phyloP scores from a whole-genome alignment of 371 early-diverging fungal genomes.

The Syncephalastrum sp. region DNA sequence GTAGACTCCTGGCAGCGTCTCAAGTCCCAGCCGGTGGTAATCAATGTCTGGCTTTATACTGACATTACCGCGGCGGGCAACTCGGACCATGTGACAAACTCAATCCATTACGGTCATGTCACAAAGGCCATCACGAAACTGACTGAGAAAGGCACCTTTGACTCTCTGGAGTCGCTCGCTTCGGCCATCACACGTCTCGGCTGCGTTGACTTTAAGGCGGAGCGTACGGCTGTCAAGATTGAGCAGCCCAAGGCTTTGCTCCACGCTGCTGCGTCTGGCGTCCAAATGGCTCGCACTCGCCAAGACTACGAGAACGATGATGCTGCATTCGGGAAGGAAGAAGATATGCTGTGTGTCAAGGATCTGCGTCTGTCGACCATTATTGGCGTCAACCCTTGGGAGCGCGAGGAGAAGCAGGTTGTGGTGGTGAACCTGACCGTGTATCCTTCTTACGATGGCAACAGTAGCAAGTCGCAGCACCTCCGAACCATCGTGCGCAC shows the following conservation, averaged over 20 bases:
- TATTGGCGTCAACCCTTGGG: slow-evolving; percentile 95
- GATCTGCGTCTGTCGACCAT: slow-evolving; percentile 80
- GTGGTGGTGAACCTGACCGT: slow-evolving; percentile 80
- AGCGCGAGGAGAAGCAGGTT: slow-evolving; percentile 91
- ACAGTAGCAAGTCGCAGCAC: slow-evolving; percentile 66
- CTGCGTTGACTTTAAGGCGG: slow-evolving; percentile 57
- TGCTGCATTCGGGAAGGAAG: slow-evolving; percentile 7
- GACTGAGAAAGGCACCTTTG: slow-evolving; percentile 69
- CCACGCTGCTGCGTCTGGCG: slow-evolving; percentile 87
- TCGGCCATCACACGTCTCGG: slow-evolving; percentile 64
- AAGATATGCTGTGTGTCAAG: slow-evolving; percentile 74
- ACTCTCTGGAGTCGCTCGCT: slow-evolving; percentile 74
- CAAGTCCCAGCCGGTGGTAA: slow-evolving; percentile 83
- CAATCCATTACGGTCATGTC: slow-evolving; percentile 84
- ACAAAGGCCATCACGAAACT: slow-evolving; percentile 76
- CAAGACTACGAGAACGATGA: slow-evolving; percentile 33
- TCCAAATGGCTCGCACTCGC: slow-evolving; percentile 77
- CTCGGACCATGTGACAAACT: slow-evolving; percentile 71
- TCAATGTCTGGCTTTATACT: slow-evolving; percentile 73
- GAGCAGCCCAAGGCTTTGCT: slow-evolving; percentile 92
- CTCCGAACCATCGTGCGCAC: slow-evolving; percentile 83
- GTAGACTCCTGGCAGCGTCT: slow-evolving; percentile 93
- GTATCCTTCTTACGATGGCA: slow-evolving; percentile 65
- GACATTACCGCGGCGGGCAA: slow-evolving; percentile 77
- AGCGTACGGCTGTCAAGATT: slow-evolving; percentile 69